phyloP scores from a whole-genome alignment of 768 basidiomycete genomes.

The Pisolithus orientalis region DNA sequence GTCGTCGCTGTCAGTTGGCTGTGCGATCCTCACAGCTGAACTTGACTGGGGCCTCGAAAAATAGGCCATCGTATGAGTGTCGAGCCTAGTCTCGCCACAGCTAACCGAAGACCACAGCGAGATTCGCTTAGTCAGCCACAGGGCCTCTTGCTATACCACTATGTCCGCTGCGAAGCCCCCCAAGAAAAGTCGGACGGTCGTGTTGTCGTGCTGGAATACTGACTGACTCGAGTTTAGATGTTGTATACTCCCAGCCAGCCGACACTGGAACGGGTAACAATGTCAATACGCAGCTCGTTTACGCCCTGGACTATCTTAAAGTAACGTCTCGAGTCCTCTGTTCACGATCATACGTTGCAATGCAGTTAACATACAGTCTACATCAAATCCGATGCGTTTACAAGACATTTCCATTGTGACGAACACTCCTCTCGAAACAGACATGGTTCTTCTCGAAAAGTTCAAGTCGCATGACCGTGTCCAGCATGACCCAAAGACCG shows the following conservation, averaged over 20 bases:
- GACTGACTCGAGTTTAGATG: conserved; percentile 35
- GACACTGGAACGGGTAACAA: conserved; percentile 77
- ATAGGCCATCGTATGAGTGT: conserved; percentile 49
- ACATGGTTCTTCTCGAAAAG: conserved; percentile 65
- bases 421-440: conserved; percentile 69
- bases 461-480: conserved; percentile 81
- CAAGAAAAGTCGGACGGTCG: not conserved
- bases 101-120: not conserved
- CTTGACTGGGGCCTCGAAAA: conserved; percentile 58
- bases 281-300: conserved; percentile 82
- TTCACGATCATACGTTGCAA: conserved; percentile 7
- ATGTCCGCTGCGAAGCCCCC: not conserved
- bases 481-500: conserved; percentile 74
- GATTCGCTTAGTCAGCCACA: not conserved
- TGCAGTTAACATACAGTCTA: conserved; percentile 35
- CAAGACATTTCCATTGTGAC: conserved; percentile 84
- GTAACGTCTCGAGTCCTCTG: conserved; percentile 29
- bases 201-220: not conserved
- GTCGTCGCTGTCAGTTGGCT: conserved; percentile 41
- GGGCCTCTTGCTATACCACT: not conserved
- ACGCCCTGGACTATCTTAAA: conserved; percentile 78
- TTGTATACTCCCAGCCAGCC: conserved; percentile 85
- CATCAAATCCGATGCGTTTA: conserved; percentile 76
- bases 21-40: conserved; percentile 67
- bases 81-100: not conserved